A percentile compares a stretch with the other conserved stretches of the same genome.
Evolutionary conservation across 768 basidiomycete genomes (phyloP).

Genomic region (Suillus subalutaceus): DNA sequence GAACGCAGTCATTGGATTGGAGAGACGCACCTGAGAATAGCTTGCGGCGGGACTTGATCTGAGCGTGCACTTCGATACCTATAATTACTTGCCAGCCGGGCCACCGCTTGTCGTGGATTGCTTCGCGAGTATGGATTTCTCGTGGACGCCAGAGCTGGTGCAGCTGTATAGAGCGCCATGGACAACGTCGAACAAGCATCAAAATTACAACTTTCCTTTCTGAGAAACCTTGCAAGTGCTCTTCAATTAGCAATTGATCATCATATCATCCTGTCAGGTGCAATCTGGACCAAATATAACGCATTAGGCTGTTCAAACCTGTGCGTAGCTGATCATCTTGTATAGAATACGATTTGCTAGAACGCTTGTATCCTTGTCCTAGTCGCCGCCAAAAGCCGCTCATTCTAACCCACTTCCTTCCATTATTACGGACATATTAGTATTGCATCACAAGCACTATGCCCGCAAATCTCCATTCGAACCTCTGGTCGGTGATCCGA

Average conservation of each 20-base stretch:
- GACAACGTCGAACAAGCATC: constrained; percentile 26
- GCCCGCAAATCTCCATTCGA: constrained; percentile 1
- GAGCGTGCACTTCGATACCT: constrained; percentile 95
- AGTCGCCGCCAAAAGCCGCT: not conserved
- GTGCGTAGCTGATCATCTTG: not conserved
- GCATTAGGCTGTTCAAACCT: not conserved
- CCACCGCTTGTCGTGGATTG: constrained; percentile 50
- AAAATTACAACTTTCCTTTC: constrained; percentile 20
- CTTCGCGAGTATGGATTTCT: constrained; percentile 13
- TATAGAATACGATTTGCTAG: not conserved
- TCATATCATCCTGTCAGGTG: not conserved
- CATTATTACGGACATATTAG: not conserved
- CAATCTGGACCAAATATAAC: not conserved
- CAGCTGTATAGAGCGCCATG: constrained; percentile 17
- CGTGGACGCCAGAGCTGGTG: constrained; percentile 20
- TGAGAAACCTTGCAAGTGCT: not conserved
- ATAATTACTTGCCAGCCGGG: constrained; percentile 89
- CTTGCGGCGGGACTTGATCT: constrained; percentile 85
- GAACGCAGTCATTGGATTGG: not conserved
- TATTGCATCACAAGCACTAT: not conserved
- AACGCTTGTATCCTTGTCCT: not conserved
- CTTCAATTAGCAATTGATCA: not conserved
- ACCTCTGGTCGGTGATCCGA: constrained; percentile 25
- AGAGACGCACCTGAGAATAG: constrained; percentile 68
- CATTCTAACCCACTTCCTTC: not conserved